Percentiles rank a stretch among this genome's conserved stretches.
phyloP scores from a whole-genome alignment of 208 protist species.

The Eutreptiella sp. region DNA sequence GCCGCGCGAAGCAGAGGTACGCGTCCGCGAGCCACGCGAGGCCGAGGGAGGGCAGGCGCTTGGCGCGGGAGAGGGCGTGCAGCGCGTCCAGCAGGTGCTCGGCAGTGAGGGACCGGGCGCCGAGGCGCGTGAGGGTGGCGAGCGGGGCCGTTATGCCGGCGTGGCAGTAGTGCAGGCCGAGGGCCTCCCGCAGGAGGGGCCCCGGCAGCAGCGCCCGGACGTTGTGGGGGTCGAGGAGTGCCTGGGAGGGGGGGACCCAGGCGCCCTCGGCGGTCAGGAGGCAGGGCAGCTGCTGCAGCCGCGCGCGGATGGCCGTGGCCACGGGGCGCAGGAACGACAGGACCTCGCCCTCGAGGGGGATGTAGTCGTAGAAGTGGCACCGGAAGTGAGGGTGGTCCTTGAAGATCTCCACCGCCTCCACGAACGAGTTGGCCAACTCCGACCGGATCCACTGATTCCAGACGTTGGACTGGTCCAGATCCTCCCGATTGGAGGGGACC shows the following conservation, averaged over 20 bases:
- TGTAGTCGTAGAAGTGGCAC: conserved; percentile 4
- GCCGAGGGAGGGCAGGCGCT: no score
- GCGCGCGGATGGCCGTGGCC: conserved; percentile 7
- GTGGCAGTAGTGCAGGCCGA: no score
- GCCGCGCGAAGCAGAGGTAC: no score
- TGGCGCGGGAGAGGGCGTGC: no score
- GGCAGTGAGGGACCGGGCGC: no score
- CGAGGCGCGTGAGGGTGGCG: no score
- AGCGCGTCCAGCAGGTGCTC: no score
- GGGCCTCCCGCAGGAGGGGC: no score
- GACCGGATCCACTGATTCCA: conserved; percentile 35
- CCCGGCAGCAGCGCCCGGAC: no score
- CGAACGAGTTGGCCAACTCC: conserved; percentile 17
- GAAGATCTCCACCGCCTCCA: conserved; percentile 11
- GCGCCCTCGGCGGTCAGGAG: conserved; percentile 2
- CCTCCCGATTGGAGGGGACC: conserved; percentile 31
- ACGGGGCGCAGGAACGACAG: conserved; percentile 12
- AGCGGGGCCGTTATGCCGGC: no score
- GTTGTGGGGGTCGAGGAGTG: no score
- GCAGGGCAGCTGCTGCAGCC: conserved; percentile 10
- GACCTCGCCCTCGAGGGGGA: neutral
- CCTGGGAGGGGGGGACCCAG: conserved; percentile 15
- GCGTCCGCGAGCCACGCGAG: no score
- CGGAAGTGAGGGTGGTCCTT: conserved; percentile 9
- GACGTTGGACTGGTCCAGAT: conserved; percentile 19